phyloP scores from a whole-genome alignment of 129 eudicot species.

The Arctium minus region DNA sequence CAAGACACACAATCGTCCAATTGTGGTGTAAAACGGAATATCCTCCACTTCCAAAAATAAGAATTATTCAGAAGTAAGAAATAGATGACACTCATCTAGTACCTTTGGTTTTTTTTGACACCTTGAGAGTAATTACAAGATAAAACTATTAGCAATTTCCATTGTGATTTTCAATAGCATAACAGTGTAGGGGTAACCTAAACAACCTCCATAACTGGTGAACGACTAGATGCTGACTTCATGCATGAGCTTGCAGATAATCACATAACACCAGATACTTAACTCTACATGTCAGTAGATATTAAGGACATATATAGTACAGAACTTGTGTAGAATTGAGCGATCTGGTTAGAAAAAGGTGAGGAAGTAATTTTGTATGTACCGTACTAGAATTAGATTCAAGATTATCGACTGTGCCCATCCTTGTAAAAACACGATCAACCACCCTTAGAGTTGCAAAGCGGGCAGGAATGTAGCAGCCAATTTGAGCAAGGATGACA shows the following conservation, averaged over 20 bases:
- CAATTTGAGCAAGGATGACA: constrained; percentile 96
- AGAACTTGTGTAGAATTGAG: neutral
- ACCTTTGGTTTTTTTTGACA: neutral
- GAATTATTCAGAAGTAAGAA: neutral
- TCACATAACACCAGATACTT: neutral
- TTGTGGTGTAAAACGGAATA: neutral
- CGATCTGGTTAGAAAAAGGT: neutral
- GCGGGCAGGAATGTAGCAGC: constrained; percentile 97
- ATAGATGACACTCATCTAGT: neutral
- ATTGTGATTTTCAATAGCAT: neutral
- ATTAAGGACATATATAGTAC: neutral
- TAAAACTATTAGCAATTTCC: neutral
- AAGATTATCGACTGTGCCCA: constrained; percentile 92
- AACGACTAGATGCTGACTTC: neutral
- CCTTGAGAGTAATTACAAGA: neutral
- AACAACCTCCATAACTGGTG: neutral
- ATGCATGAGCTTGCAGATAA: constrained; percentile 9
- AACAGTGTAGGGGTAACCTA: neutral
- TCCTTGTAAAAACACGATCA: constrained; percentile 95
- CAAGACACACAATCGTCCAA: neutral
- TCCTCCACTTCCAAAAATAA: neutral
- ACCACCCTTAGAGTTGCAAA: constrained; percentile 85
- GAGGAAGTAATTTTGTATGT: constrained; percentile 21
- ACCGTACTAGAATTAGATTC: constrained; percentile 99
- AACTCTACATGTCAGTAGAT: neutral